phyloP scores from a whole-genome alignment of 2,329 filamentous ascomycete genomes.

The Xylariaceae sp. region DNA sequence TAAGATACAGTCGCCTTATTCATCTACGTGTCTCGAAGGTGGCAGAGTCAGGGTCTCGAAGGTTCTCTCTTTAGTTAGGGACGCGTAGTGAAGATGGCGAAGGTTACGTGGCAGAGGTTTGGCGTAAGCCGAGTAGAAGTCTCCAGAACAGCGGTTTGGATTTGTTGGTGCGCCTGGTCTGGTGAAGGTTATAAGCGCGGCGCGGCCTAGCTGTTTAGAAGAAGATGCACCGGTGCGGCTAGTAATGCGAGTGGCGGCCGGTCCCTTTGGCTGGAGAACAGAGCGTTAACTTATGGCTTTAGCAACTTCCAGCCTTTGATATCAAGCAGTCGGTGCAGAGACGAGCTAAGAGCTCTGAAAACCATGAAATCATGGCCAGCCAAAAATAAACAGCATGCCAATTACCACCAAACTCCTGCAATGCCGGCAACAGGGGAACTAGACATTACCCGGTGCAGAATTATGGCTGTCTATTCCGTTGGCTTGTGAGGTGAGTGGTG shows the following conservation, averaged over 20 bases:
- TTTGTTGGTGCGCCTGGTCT: not conserved
- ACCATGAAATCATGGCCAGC: too few species aligned
- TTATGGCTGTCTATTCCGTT: too few species aligned
- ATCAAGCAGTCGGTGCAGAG: not conserved
- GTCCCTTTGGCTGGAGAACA: too few species aligned
- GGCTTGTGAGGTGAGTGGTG: too few species aligned
- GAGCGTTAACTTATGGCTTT: too few species aligned
- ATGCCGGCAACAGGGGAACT: too few species aligned
- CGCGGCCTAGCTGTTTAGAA: not conserved
- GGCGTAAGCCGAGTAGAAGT: not conserved
- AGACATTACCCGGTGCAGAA: too few species aligned
- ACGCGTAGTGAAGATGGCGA: slow-evolving; percentile 13
- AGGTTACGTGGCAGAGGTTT: slow-evolving; percentile 2
- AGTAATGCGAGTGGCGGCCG: too few species aligned
- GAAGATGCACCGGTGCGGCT: not conserved
- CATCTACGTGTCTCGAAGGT: not conserved
- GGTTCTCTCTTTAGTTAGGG: slow-evolving; percentile 2
- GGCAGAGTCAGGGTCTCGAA: not conserved
- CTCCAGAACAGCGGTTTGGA: not conserved
- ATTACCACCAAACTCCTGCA: too few species aligned
- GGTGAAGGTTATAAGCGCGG: too few species aligned
- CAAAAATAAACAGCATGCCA: too few species aligned
- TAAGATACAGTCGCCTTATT: not conserved
- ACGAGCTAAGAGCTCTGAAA: too few species aligned
- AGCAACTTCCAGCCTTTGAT: not conserved